Conservation (phyloP, 352 stramenopile genomes). For the Phytophthora pseudosyringae region DNA sequence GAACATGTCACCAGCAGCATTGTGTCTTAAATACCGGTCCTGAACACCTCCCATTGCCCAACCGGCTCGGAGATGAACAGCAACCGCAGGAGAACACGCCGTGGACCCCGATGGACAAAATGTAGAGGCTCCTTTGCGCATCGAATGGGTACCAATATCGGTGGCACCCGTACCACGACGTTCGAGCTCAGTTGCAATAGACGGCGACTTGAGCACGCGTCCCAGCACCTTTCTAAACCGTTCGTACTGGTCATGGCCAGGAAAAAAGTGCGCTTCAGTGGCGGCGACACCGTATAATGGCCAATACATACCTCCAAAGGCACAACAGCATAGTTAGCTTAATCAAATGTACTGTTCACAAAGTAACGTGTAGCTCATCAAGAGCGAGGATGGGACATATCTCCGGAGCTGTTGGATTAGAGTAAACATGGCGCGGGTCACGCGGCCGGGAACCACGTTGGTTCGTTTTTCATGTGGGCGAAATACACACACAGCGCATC, state of each 20-base stretch:
- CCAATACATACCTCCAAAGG: background rate
- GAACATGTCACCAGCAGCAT: constrained; percentile 17
- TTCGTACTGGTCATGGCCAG: background rate
- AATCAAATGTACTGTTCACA: background rate
- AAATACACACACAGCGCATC: constrained; percentile 46
- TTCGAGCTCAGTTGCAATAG: background rate
- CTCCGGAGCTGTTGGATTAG: constrained; percentile 34
- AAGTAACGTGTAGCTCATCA: constrained; percentile 6
- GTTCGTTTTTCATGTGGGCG: constrained; percentile 44
- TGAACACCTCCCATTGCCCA: constrained; percentile 12
- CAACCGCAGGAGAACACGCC: constrained; percentile 5
- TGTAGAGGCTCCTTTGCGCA: constrained; percentile 21
- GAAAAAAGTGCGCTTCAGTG: background rate
- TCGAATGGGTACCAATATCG: constrained; percentile 25
- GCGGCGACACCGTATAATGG: background rate
- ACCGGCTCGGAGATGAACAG: constrained; percentile 11
- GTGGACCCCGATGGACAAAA: constrained; percentile 11
- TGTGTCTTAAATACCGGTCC: constrained; percentile 10
- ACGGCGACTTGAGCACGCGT: background rate
- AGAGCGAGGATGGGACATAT: constrained; percentile 41
- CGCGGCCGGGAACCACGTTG: constrained; percentile 21
- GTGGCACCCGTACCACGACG: background rate
- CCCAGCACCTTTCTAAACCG: background rate
- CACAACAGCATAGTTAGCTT: background rate
- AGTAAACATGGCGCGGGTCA: constrained; percentile 42